phyloP scores from a whole-genome alignment of 78 protist genomes.

The Dictyostelium capitatum region DNA sequence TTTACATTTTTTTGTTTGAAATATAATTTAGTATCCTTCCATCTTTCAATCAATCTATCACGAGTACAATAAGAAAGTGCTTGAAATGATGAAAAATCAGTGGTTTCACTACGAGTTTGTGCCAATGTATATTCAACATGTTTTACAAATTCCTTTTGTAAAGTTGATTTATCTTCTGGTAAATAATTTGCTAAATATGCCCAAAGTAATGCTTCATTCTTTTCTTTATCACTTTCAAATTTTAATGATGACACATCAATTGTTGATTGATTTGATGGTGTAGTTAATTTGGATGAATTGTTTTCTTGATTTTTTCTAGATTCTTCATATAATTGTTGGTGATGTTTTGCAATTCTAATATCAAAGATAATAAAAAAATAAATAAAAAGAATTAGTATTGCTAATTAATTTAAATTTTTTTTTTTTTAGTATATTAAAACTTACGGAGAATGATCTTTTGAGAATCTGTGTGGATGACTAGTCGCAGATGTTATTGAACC shows the following conservation, averaged over 20 bases:
- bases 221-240: conserved; percentile 38
- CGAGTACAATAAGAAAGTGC: conserved; percentile 81
- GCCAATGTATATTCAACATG: conserved; percentile 87
- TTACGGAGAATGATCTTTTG: neutral
- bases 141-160: conserved; percentile 75
- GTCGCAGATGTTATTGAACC: conserved; percentile 17
- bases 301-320: neutral
- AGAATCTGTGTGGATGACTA: neutral
- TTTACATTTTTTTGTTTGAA: conserved; percentile 73
- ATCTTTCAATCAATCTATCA: conserved; percentile 85
- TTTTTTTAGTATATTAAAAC: neutral
- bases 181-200: conserved; percentile 71
- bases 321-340: neutral
- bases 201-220: conserved; percentile 68
- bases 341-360: neutral
- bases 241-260: neutral
- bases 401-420: no score
- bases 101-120: conserved; percentile 56
- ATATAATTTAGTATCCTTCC: conserved; percentile 86
- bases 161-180: conserved; percentile 51
- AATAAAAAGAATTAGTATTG: neutral
- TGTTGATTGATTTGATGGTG: neutral
- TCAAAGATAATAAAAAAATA: neutral
- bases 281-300: neutral
- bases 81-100: conserved; percentile 61